Percentiles rank a stretch among this genome's conserved stretches.
These are phyloP conservation scores for Neurospora cerealis DNA, from an alignment of 495 filamentous ascomycete genomes.

Conservation along the genomic window DNA sequence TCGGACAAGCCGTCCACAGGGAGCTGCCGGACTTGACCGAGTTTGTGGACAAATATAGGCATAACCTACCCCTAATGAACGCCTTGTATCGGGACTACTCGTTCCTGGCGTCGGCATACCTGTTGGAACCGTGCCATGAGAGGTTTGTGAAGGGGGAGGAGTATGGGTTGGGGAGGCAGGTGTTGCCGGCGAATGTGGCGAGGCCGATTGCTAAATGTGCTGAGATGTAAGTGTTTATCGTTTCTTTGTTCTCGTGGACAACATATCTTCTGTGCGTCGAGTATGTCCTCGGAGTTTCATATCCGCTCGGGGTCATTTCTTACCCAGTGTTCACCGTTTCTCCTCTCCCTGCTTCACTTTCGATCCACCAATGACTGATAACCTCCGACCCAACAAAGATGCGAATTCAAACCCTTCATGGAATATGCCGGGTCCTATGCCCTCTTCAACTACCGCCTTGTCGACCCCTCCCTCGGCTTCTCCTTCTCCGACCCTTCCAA, in stretches of 20 bases:
- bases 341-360: not conserved
- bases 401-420: constrained; percentile 81
- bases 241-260: not conserved
- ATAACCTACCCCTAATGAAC: constrained; percentile 64
- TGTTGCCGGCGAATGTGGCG: constrained; percentile 59
- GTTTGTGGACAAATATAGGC: constrained; percentile 56
- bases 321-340: not conserved
- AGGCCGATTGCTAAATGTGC: constrained; percentile 69
- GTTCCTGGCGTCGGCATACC: constrained; percentile 77
- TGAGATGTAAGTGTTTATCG: constrained; percentile 52
- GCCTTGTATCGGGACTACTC: constrained; percentile 84
- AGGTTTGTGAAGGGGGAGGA: constrained; percentile 52
- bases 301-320: constrained; percentile 4
- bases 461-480: constrained; percentile 53
- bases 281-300: not conserved
- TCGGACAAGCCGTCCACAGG: constrained; percentile 56
- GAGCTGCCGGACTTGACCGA: constrained; percentile 67
- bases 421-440: constrained; percentile 89
- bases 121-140: constrained; percentile 90
- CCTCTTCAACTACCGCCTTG: constrained; percentile 77
- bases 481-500: constrained; percentile 59
- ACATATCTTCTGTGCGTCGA: not conserved
- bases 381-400: constrained; percentile 20
- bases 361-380: not conserved
- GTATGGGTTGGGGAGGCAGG: constrained; percentile 66